Base-by-base conservation (phyloP, 2,329 filamentous ascomycete species). In the Botrytis sinoallii region DNA sequence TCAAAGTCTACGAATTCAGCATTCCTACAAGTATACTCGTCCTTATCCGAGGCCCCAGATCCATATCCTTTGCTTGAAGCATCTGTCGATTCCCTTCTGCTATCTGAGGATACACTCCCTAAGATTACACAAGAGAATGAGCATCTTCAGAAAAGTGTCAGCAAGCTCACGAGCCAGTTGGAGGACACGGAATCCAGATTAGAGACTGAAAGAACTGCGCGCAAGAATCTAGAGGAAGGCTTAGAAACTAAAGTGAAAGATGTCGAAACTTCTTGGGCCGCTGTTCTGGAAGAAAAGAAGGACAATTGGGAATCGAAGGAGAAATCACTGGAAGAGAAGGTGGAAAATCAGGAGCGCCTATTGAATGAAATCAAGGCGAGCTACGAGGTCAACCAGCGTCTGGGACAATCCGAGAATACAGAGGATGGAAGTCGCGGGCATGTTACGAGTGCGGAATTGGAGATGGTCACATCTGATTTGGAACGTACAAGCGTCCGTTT, bases 241-340 rank as follows among this genome's bases (percentile, higher is more conserved):
- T 87, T 96, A 42, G 94, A 97, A 79, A 85, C 83, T 74, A 93
- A 91, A 81, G 92, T 97, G 74, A 97, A 95, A 83, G 95, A 97
- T 77, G 91, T 98, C 3, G 94, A 98, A 83, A 85, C 89, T 22
- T 96, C 94, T 4, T 99, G 96, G 95, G 88, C 89, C 20, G 94
- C 93, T 38, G 95, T 98, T 7, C 82, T 99, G 69, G 91, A 93
- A 73, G 96, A 99, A 85, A 98, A 97, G 84, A 92, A 93, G 79
- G 94, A 95, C 82, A 99, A 99, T 81, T 99, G 96, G 96, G 91
- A 92, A 71, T 91, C 95, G 14, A 98, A 97, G 81, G 96, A 99
- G 84, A 93, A 93, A 84, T 90, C 89, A 42, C 84, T 98, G 74
- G 94, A 97, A 80, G 95, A 98, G 79, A 98, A 98, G 84, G 87